phyloP scores from a whole-genome alignment of 2,329 filamentous ascomycete genomes.

The Colletotrichum gloeosporioides region DNA sequence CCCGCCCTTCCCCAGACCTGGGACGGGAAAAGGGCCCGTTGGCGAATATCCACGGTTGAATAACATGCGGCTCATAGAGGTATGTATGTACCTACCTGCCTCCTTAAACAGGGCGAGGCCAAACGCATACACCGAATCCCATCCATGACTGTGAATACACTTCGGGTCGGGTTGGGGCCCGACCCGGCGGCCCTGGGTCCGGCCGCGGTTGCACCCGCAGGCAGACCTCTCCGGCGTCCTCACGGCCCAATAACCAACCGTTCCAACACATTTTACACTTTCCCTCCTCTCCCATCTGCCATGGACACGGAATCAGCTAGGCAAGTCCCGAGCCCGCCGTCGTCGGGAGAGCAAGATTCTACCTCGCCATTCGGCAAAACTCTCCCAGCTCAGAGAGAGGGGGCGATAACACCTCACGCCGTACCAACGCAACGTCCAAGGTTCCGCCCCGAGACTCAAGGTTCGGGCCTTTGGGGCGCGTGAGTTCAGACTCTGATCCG shows the following conservation, averaged over 20 bases:
- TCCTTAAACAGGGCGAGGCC: too few relatives aligned
- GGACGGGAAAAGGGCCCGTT: not conserved
- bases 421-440: not conserved
- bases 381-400: not conserved
- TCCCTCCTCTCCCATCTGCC: not conserved
- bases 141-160: not conserved
- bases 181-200: not conserved
- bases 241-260: not conserved
- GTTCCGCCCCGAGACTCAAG: not conserved
- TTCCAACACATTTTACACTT: not conserved
- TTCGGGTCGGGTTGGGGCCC: not conserved
- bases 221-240: not conserved
- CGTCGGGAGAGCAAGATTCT: not conserved
- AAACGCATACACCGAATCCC: not conserved
- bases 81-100: too few relatives aligned
- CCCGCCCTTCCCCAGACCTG: not conserved
- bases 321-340: not conserved
- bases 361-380: not conserved
- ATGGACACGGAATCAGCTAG: not conserved
- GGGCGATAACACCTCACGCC: not conserved
- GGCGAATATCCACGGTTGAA: not conserved
- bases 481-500: not conserved
- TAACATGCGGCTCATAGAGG: not conserved
- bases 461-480: not conserved
- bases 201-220: not conserved